Percentiles rank a stretch among this genome's conserved stretches.
These are phyloP conservation scores for Boletus speciosus DNA, from an alignment of 768 basidiomycete genomes.

Conservation along the genomic window DNA sequence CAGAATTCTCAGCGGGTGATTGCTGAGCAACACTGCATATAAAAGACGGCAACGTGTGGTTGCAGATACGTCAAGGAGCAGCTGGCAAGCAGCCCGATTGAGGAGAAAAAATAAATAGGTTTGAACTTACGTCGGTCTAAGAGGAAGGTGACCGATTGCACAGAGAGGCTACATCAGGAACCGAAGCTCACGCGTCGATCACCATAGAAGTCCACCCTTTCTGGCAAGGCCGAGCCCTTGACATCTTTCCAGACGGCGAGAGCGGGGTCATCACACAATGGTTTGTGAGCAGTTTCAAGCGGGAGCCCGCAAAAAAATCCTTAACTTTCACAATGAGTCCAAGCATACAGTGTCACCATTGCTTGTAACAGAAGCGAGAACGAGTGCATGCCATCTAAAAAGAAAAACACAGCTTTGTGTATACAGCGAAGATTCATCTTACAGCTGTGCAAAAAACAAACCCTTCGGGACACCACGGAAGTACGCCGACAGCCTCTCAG, in stretches of 20 bases:
- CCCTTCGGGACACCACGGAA: constrained; percentile 7
- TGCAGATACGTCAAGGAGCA: constrained; percentile 23
- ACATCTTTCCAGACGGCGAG: constrained; percentile 15
- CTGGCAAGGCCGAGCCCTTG: constrained; percentile 21
- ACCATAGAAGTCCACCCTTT: constrained; percentile 20
- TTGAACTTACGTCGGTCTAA: constrained; percentile 13
- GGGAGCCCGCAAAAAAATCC: not conserved
- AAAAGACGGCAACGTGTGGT: constrained; percentile 16
- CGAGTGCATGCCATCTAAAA: constrained; percentile 3
- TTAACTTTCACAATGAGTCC: not conserved
- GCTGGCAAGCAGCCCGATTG: not conserved
- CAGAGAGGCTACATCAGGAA: constrained; percentile 21
- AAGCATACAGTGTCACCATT: not conserved
- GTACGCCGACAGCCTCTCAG: constrained; percentile 1
- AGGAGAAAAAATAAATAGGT: constrained; percentile 1
- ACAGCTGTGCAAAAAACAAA: constrained; percentile 19
- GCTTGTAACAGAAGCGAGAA: constrained; percentile 1
- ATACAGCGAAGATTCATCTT: constrained; percentile 23
- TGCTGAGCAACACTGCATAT: not conserved
- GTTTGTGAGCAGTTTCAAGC: constrained; percentile 1
- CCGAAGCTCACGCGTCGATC: constrained; percentile 28
- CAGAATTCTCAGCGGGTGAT: not conserved
- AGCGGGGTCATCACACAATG: not conserved
- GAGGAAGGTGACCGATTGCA: constrained; percentile 7
- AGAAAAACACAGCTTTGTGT: constrained; percentile 10